Evolutionary conservation across 441 rosid genomes (phyloP).

Genomic region (Arabidopsis lyrata): DNA sequence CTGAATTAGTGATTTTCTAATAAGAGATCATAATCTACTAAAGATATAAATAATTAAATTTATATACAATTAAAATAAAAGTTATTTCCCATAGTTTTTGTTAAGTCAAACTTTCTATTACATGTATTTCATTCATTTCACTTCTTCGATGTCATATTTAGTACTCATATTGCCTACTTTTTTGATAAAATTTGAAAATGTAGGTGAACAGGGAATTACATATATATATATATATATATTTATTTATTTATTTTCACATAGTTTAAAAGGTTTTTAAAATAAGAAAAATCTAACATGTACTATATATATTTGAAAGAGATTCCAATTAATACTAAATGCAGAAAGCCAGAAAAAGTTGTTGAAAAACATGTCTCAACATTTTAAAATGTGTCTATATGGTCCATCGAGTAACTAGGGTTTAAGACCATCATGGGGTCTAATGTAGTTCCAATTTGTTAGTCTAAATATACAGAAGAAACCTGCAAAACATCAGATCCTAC

Average conservation of each 20-base stretch:
- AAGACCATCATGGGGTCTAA: constrained; percentile 33
- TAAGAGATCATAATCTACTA: background rate
- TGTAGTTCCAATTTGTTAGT: constrained; percentile 35
- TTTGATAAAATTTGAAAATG: too few species aligned
- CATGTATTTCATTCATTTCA: background rate
- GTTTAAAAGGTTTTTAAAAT: background rate
- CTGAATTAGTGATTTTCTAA: background rate
- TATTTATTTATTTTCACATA: background rate
- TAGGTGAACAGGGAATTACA: too few species aligned
- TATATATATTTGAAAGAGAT: constrained; percentile 16
- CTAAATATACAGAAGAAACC: constrained; percentile 33
- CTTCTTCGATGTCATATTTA: too few species aligned
- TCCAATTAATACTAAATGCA: constrained; percentile 24
- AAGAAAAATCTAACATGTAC: constrained; percentile 2
- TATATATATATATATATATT: too few species aligned
- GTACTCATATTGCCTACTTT: too few species aligned
- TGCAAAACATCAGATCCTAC: constrained; percentile 31
- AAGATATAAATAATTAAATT: background rate
- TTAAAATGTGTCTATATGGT: constrained; percentile 22
- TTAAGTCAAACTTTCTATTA: background rate
- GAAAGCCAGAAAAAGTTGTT: background rate
- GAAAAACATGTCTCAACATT: background rate
- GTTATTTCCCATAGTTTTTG: background rate
- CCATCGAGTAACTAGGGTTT: constrained; percentile 23
- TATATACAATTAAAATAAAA: background rate